Conservation (phyloP, 345 rosid genomes). For the Barbarea vulgaris region DNA sequence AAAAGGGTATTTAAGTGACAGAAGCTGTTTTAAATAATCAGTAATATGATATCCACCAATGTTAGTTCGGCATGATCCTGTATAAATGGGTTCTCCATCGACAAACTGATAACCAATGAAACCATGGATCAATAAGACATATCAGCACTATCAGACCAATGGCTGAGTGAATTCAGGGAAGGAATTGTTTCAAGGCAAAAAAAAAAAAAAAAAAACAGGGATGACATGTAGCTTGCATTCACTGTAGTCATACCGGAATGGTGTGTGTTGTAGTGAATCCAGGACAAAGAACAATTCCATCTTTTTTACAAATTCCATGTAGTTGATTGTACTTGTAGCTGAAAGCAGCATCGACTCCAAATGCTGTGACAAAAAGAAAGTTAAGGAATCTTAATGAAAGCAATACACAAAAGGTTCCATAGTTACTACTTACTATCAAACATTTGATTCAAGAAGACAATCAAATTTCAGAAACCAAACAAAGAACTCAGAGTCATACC, state of each 20-base stretch:
- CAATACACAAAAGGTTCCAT: slow-evolving; percentile 2
- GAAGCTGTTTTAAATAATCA: slow-evolving; percentile 88
- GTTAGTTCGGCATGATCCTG: slow-evolving; percentile 81
- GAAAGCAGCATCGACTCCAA: slow-evolving; percentile 96
- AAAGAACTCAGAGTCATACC: slow-evolving; percentile 51
- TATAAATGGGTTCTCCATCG: slow-evolving; percentile 80
- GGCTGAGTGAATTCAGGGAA: background rate
- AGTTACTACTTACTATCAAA: background rate
- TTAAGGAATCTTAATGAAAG: slow-evolving; percentile 19
- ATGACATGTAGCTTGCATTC: slow-evolving; percentile 13
- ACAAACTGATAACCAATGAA: slow-evolving; percentile 60
- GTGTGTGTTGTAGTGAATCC: slow-evolving; percentile 86
- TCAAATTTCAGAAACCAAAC: background rate
- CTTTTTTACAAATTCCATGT: slow-evolving; percentile 73
- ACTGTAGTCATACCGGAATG: slow-evolving; percentile 61
- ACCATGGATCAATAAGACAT: background rate
- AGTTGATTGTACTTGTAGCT: slow-evolving; percentile 89
- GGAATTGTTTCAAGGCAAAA: background rate
- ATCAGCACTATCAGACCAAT: slow-evolving; percentile 9
- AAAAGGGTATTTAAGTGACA: slow-evolving; percentile 91
- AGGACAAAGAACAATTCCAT: slow-evolving; percentile 85
- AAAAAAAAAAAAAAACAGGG: background rate
- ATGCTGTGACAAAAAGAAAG: slow-evolving; percentile 52
- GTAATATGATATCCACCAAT: slow-evolving; percentile 93
- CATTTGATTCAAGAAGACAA: slow-evolving; percentile 7